Base-by-base conservation (phyloP, 768 basidiomycete species). In the Collybia nuda region DNA sequence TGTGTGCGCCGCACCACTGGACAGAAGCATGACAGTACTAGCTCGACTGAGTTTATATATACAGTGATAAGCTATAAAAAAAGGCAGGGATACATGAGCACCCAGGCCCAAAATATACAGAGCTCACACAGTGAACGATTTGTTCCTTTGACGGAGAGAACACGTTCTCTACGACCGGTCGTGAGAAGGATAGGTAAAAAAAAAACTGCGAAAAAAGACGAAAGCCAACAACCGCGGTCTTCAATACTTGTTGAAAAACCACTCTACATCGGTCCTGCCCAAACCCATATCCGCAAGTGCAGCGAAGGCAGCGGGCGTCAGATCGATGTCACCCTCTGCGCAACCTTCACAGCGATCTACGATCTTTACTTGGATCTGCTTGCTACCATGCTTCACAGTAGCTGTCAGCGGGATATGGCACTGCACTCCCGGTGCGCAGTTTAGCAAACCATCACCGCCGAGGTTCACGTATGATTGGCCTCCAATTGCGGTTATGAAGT, bases 271-370 rank as follows among this genome's bases (percentile, higher is more conserved):
- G 37, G 51, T 56, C 54, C 66, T 59, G 9, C 66, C 66, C 9
- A 63, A 50, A 18, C 28, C 24, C 18, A 39, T 23, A 55, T 67
- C 63, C 15, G 63, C 66, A 11, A 67, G 56, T 14, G 62, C 63
- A 17, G 36, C 44, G 36, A 67, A 67, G 12, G 64, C 66, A 7
- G 55, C 52, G 2, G 63, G 63, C 0, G 66, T 67, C 43, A 67
- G 41, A 44, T 67, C 66, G 35, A 67, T 67, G 52, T 67, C 66
- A 38, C 47, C 65, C 7, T 41, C 2, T 0, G 28, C 32, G 49
- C 84, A 85, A 5, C 56, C 80, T 1, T 46, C 62, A 57, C 84
- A 85, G 17, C 81, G 69, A 59, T 85, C 84, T 5, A 66, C 65
- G 52, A 84, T 66, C 0, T 56, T 57, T 22, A 80, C 77, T 0